Evolutionary conservation across 2,329 filamentous ascomycete genomes (phyloP).

Genomic region (Colletotrichum higginsianum): DNA sequence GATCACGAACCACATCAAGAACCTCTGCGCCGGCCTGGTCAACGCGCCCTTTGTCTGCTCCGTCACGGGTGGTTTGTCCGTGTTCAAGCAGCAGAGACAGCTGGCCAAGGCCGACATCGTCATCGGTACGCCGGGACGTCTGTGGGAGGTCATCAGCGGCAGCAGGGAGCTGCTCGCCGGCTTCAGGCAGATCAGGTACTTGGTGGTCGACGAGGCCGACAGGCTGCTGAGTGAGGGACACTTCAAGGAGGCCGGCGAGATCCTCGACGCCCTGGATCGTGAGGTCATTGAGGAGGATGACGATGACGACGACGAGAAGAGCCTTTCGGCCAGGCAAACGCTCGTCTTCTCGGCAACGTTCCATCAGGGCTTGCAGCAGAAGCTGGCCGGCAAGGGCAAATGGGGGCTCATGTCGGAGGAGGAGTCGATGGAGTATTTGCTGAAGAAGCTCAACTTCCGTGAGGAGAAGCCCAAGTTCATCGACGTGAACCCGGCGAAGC

Average conservation of each 20-base stretch:
- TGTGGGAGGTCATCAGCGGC: constrained; percentile 93
- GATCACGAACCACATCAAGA: constrained; percentile 84
- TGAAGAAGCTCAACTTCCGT: constrained; percentile 90
- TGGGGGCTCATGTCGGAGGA: constrained; percentile 72
- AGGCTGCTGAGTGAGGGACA: constrained; percentile 91
- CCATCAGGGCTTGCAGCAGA: constrained; percentile 91
- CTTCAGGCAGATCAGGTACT: constrained; percentile 82
- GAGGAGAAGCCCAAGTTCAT: constrained; percentile 90
- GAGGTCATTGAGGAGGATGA: constrained; percentile 73
- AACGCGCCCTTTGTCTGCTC: constrained; percentile 83
- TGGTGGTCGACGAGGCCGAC: constrained; percentile 96
- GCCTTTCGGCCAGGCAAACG: constrained; percentile 77
- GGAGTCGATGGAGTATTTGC: constrained; percentile 92
- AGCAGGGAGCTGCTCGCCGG: constrained; percentile 78
- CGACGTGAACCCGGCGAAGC: constrained; percentile 89
- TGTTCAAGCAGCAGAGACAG: constrained; percentile 94
- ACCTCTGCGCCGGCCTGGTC: constrained; percentile 75
- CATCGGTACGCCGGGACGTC: constrained; percentile 90
- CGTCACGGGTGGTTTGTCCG: constrained; percentile 90
- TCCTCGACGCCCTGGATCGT: constrained; percentile 84
- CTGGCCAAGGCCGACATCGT: constrained; percentile 89
- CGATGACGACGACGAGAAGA: constrained; percentile 63
- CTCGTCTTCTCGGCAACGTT: constrained; percentile 98
- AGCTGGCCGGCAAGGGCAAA: constrained; percentile 84
- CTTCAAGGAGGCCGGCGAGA: constrained; percentile 94